Evolutionary conservation across 768 basidiomycete genomes (phyloP).

Genomic region (Russula vinacea): DNA sequence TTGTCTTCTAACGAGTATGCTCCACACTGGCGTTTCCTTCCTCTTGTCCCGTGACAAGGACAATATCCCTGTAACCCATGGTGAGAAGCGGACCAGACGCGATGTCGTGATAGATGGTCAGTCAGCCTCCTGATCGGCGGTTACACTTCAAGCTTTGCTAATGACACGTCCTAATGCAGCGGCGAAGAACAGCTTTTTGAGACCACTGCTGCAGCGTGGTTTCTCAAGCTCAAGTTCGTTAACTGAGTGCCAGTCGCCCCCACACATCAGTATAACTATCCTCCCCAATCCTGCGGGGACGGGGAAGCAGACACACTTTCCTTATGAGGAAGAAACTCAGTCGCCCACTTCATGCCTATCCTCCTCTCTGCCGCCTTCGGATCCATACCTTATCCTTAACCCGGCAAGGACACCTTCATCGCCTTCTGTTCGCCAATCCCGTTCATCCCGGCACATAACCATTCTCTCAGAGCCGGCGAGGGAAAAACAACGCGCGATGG

Average conservation of each 20-base stretch:
- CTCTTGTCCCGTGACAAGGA: neutral
- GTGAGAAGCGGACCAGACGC: neutral
- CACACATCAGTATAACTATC: conserved; percentile 1
- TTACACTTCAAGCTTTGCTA: neutral
- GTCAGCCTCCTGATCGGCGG: neutral
- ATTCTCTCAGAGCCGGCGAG: neutral
- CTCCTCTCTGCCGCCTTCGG: neutral
- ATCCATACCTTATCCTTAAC: neutral
- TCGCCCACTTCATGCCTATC: neutral
- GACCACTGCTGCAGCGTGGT: neutral
- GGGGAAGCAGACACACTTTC: neutral
- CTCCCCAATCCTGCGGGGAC: conserved; percentile 12
- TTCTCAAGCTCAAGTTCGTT: neutral
- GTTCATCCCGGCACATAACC: neutral
- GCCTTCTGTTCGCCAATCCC: neutral
- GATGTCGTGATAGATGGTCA: conserved; percentile 6
- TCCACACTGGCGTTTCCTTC: neutral
- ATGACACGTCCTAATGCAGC: neutral
- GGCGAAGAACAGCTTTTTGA: neutral
- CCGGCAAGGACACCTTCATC: neutral
- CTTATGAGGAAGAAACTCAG: neutral
- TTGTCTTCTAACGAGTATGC: neutral
- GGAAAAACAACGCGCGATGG: neutral
- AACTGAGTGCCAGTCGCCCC: neutral
- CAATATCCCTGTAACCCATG: neutral